Conservation (phyloP, 116 monocot genomes). For the Iris pallida region DNA sequence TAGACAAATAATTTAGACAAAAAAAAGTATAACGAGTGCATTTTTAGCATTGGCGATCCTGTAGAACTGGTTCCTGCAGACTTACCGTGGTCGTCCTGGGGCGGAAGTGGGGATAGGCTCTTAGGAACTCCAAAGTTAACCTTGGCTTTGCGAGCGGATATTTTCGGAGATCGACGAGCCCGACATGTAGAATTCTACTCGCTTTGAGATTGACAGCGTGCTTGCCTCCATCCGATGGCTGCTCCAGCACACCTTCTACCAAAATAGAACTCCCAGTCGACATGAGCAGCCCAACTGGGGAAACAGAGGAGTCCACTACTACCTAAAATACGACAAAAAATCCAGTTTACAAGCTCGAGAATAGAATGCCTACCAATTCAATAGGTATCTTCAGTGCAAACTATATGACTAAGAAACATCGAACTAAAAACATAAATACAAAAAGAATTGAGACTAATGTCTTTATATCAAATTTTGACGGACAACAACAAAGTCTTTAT, state of each 20-base stretch:
- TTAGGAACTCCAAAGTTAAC: slow-evolving; percentile 35
- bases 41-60: not conserved
- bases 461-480: no score
- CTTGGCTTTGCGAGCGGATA: slow-evolving; percentile 45
- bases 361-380: no score
- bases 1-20: not conserved
- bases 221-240: slow-evolving; percentile 16
- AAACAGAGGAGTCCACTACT: slow-evolving; percentile 39
- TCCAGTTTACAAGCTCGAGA: no score
- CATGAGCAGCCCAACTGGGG: slow-evolving; percentile 34
- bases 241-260: slow-evolving; percentile 56
- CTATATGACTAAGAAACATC: no score
- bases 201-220: slow-evolving; percentile 50
- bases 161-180: slow-evolving; percentile 40
- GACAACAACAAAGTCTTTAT: no score
- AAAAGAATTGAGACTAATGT: no score
- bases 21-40: not conserved
- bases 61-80: not conserved
- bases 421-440: no score
- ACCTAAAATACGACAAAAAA: slow-evolving; percentile 32
- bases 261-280: slow-evolving; percentile 54
- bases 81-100: slow-evolving; percentile 49
- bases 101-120: slow-evolving; percentile 58
- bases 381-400: no score
- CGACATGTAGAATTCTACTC: slow-evolving; percentile 73